phyloP scores from a whole-genome alignment of 139 green algal genomes.

The Chlamydomonas sphaeroides region DNA sequence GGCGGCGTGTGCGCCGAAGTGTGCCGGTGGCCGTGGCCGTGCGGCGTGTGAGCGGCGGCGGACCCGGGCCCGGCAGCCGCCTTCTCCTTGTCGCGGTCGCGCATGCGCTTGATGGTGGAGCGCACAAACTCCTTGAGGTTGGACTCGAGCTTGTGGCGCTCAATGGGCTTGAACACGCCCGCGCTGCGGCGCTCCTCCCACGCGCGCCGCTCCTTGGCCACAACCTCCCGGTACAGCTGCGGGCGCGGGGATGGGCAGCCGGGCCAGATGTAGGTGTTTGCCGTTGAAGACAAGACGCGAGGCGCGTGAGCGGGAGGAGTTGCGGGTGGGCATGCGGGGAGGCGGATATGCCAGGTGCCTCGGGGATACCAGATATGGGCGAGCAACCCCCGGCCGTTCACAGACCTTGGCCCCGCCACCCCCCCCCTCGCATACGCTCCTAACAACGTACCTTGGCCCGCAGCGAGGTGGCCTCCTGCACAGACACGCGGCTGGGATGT shows the following conservation, averaged over 20 bases:
- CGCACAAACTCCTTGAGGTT: conserved; percentile 78
- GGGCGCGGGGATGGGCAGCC: background rate
- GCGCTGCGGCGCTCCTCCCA: conserved; percentile 61
- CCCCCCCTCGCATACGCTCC: no score
- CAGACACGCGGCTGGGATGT: conserved; percentile 64
- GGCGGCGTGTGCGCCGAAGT: no score
- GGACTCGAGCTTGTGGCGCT: conserved; percentile 75
- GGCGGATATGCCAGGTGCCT: no score
- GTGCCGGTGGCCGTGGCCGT: no score
- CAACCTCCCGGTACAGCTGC: conserved; percentile 65
- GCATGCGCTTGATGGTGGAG: conserved; percentile 55
- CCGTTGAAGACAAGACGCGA: no score
- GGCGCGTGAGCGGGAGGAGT: no score
- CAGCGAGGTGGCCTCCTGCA: conserved; percentile 20
- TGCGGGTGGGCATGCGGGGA: no score
- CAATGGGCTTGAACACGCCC: conserved; percentile 65
- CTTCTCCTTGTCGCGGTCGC: conserved; percentile 40
- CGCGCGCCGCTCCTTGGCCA: conserved; percentile 73
- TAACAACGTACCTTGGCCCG: conserved; percentile 34
- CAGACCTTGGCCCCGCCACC: no score
- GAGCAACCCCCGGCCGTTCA: no score
- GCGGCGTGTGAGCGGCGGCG: no score
- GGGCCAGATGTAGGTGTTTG: background rate
- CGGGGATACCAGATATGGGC: no score
- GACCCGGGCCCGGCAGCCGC: no score